Evolutionary conservation across 2,329 filamentous ascomycete species (phyloP).

Genomic region (Septoria petroselini): DNA sequence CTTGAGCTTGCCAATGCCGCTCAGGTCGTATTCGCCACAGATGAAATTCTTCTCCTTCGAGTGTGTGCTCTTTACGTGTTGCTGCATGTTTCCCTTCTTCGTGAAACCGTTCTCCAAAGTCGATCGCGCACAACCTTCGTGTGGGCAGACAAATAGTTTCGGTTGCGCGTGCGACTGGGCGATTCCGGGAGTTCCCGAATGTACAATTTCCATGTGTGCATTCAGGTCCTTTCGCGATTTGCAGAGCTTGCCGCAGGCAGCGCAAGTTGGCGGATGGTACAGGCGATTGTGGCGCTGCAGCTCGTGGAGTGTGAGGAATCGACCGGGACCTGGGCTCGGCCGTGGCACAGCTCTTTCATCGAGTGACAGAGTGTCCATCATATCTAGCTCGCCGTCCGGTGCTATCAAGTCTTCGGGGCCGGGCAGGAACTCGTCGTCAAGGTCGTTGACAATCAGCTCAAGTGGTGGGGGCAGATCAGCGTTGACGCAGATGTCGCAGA

Average conservation of each 20-base stretch:
- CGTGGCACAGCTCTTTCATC: constrained; percentile 33
- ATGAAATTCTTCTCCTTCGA: constrained; percentile 69
- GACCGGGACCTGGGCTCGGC: constrained; percentile 18
- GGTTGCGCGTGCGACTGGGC: constrained; percentile 5
- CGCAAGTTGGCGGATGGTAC: constrained; percentile 69
- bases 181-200: constrained; percentile 40
- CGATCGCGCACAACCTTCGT: constrained; percentile 59
- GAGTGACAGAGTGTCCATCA: constrained; percentile 22
- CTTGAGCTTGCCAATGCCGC: constrained; percentile 53
- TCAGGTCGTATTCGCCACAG: constrained; percentile 69
- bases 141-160: constrained; percentile 27
- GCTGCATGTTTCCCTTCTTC: constrained; percentile 75
- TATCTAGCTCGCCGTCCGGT: constrained; percentile 12
- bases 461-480: constrained; percentile 14
- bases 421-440: constrained; percentile 26
- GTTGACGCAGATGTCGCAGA: constrained; percentile 69
- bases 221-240: constrained; percentile 65
- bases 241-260: constrained; percentile 69
- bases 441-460: constrained; percentile 18
- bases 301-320: constrained; percentile 68
- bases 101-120: constrained; percentile 73
- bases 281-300: constrained; percentile 71
- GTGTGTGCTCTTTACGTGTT: constrained; percentile 75
- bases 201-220: constrained; percentile 73
- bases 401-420: constrained; percentile 20